phyloP scores from a whole-genome alignment of 495 filamentous ascomycete genomes.

The Aspergillus nanangensis region DNA sequence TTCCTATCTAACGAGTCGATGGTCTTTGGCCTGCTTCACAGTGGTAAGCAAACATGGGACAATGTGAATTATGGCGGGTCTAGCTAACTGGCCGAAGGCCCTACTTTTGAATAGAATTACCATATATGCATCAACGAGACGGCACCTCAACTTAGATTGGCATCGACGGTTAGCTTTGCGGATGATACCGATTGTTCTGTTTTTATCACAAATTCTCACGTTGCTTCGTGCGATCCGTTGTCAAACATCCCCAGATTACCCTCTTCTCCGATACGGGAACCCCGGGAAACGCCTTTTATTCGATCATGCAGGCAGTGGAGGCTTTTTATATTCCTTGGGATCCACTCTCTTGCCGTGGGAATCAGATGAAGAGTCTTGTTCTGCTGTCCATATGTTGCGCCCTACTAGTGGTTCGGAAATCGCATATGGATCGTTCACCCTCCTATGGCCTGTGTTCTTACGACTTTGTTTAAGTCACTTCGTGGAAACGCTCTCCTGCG shows the following conservation, averaged over 20 bases:
- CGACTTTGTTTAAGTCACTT: constrained; percentile 82
- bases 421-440: constrained; percentile 67
- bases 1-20: constrained; percentile 86
- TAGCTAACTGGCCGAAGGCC: constrained; percentile 44
- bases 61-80: background rate
- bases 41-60: constrained; percentile 47
- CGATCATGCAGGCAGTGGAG: constrained; percentile 68
- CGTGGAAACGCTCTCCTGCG: constrained; percentile 78
- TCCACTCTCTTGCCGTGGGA: constrained; percentile 64
- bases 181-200: constrained; percentile 68
- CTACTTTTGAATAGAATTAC: constrained; percentile 87
- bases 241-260: constrained; percentile 79
- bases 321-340: constrained; percentile 64
- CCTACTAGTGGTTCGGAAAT: constrained; percentile 38
- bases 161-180: constrained; percentile 68
- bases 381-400: constrained; percentile 65
- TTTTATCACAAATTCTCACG: constrained; percentile 59
- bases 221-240: constrained; percentile 86
- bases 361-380: constrained; percentile 66
- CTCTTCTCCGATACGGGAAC: constrained; percentile 67
- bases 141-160: constrained; percentile 68
- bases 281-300: constrained; percentile 59
- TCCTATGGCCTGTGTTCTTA: constrained; percentile 86
- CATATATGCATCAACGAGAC: constrained; percentile 84
- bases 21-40: constrained; percentile 82